Conservation (phyloP, 768 basidiomycete genomes). For the Suillus bovinus region DNA sequence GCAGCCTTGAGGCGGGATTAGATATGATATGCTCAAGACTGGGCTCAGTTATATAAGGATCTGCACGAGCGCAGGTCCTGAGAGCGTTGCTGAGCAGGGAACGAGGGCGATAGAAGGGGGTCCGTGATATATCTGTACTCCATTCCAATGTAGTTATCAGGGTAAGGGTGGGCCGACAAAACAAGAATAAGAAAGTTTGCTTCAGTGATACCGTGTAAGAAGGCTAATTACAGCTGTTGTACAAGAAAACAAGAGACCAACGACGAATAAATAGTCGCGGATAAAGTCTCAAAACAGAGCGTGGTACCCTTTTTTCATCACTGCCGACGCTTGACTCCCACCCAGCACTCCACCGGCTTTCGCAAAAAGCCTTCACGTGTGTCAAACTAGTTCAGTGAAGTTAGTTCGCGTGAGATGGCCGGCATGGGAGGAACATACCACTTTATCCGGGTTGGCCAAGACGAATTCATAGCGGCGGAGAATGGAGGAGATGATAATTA, state of each 20-base stretch:
- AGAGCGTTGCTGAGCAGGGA: conserved; percentile 6
- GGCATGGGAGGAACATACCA: conserved; percentile 40
- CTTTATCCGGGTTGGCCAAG: conserved; percentile 56
- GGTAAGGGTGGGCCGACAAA: not conserved
- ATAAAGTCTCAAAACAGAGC: not conserved
- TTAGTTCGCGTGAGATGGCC: conserved; percentile 12
- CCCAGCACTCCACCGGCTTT: conserved; percentile 72
- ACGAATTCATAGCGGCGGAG: conserved; percentile 76
- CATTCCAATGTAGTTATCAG: not conserved
- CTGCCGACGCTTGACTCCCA: conserved; percentile 71
- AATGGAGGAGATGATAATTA: conserved; percentile 81
- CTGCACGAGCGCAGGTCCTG: conserved; percentile 9
- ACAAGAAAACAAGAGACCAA: not conserved
- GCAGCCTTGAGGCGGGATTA: conserved; percentile 17
- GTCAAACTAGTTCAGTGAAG: conserved; percentile 47
- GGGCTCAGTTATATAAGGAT: conserved; percentile 17
- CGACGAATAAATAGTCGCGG: not conserved
- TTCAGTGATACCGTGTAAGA: not conserved
- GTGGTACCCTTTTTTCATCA: conserved; percentile 13
- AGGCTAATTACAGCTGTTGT: not conserved
- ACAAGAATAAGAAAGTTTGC: conserved; percentile 19
- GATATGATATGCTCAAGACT: conserved; percentile 5
- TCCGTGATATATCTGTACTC: not conserved
- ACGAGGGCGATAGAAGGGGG: not conserved
- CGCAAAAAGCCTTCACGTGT: conserved; percentile 87